Base-by-base conservation (phyloP, 441 rosid species). In the Manihot esculenta region DNA sequence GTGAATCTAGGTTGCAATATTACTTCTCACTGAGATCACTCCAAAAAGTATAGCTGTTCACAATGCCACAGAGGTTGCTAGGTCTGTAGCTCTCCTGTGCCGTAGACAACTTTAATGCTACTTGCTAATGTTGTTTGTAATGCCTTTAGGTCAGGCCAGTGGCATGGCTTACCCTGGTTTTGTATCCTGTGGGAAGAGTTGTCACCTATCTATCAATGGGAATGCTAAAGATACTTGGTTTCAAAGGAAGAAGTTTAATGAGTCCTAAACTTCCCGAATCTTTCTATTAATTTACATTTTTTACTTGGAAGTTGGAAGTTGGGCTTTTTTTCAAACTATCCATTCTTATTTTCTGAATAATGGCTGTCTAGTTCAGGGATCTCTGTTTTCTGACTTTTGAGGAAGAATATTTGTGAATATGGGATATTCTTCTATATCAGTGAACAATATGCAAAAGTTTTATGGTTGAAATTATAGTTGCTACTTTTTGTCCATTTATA, bases 41-140 rank as follows among this genome's bases (percentile, higher is more conserved):
- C 99, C 99, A 64, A 95, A 95, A 83, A 95, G 99, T 83, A 81
- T 95, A 70, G 99, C 99, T 15, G 98, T 95, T 72, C 99, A 93
- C 77, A 85, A 90, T 88, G 89, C 98, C 61, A 87, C 93, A 59
- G 98, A 93, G 74, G 98, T 95, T 75, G 99, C 91, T 79, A 84
- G 97, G 76, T 65, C 89, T 86, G 99, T 95, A 30, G 60, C 41
- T 78, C 58, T 35, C 5, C 66, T 69, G 18, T 66, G 62, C 71
- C 13, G 72, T 63, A 48, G 62, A 42, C 66, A 15, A 76, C 71
- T 57, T 76, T 69, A 61, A 59, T 67, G 27, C 68, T 66, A 20
- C 72, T 53, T 57, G 73, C 41, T 35, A 79, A 74, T 78, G 66
- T 62, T 86, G 67, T 76, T 81, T 75, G 74, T 74, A 71, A 80